Conservation (phyloP, 352 stramenopile genomes). For the Phytophthora pisi region DNA sequence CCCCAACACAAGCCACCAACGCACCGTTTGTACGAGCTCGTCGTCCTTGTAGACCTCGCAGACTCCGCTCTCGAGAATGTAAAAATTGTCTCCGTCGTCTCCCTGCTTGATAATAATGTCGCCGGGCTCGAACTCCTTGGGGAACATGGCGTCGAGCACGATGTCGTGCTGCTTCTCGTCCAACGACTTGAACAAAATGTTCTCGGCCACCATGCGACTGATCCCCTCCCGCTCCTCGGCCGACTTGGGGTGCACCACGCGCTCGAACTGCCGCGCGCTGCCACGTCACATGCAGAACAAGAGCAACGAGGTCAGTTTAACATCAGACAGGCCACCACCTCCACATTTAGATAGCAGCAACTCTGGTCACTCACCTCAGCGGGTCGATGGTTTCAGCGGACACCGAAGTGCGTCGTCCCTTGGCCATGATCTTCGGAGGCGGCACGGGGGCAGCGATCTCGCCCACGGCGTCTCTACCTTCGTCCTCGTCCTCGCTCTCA, state of each 20-base stretch:
- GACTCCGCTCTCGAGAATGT: constrained; percentile 93
- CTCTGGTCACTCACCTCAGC: constrained; percentile 47
- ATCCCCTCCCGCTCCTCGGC: constrained; percentile 77
- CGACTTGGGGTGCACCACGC: constrained; percentile 87
- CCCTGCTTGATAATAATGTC: constrained; percentile 91
- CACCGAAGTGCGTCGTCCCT: constrained; percentile 88
- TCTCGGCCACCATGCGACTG: constrained; percentile 83
- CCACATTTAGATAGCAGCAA: constrained; percentile 1
- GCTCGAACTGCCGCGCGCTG: constrained; percentile 83
- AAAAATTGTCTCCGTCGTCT: constrained; percentile 94
- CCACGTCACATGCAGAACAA: constrained; percentile 19
- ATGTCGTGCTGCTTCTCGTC: constrained; percentile 90
- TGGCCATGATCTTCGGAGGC: constrained; percentile 70
- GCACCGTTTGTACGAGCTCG: constrained; percentile 82
- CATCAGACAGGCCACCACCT: constrained; percentile 16
- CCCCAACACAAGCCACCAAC: constrained; percentile 15
- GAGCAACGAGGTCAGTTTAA: constrained; percentile 10
- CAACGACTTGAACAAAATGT: constrained; percentile 91
- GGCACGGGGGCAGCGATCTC: constrained; percentile 77
- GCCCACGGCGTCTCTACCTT: constrained; percentile 75
- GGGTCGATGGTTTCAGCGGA: constrained; percentile 89
- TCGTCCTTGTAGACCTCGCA: constrained; percentile 92
- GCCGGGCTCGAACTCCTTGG: constrained; percentile 77
- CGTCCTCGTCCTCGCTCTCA: constrained; percentile 88
- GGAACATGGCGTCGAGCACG: constrained; percentile 87